A percentile compares a stretch with the other conserved stretches of the same genome.
phyloP scores from a whole-genome alignment of 1,139 yeast species.

The Hyphopichia burtonii region DNA sequence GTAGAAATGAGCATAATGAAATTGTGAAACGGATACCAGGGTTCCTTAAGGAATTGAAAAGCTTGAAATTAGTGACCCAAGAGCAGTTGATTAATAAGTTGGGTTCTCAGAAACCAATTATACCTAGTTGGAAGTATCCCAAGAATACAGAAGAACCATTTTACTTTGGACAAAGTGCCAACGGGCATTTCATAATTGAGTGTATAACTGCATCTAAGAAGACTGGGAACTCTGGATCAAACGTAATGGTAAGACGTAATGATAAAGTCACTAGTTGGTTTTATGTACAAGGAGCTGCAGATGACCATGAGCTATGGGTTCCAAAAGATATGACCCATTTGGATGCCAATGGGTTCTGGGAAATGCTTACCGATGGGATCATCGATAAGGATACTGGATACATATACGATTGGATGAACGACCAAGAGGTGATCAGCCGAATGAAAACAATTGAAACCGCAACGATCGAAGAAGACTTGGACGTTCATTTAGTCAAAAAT shows the following conservation, averaged over 20 bases:
- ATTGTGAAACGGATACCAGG: conserved; percentile 50
- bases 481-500: conserved; percentile 11
- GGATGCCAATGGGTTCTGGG: conserved; percentile 61
- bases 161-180: not conserved
- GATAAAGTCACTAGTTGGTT: conserved; percentile 19
- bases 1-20: conserved; percentile 55
- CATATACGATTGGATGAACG: conserved; percentile 37
- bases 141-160: conserved; percentile 19
- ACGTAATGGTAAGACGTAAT: conserved; percentile 33
- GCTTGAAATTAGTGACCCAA: conserved; percentile 35
- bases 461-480: conserved; percentile 3
- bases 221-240: conserved; percentile 17
- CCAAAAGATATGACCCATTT: conserved; percentile 37
- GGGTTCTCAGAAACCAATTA: conserved; percentile 43
- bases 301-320: conserved; percentile 90
- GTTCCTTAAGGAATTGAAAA: conserved; percentile 47
- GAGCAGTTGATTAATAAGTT: conserved; percentile 26
- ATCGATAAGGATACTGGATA: conserved; percentile 17
- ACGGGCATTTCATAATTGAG: conserved; percentile 23
- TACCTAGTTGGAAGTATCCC: conserved; percentile 76
- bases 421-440: conserved; percentile 15
- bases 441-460: not conserved
- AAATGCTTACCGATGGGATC: conserved; percentile 4
- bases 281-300: conserved; percentile 91
- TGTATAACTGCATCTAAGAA: conserved; percentile 64